Conservation (phyloP, 208 protist genomes). For the Hexamita inflata region DNA sequence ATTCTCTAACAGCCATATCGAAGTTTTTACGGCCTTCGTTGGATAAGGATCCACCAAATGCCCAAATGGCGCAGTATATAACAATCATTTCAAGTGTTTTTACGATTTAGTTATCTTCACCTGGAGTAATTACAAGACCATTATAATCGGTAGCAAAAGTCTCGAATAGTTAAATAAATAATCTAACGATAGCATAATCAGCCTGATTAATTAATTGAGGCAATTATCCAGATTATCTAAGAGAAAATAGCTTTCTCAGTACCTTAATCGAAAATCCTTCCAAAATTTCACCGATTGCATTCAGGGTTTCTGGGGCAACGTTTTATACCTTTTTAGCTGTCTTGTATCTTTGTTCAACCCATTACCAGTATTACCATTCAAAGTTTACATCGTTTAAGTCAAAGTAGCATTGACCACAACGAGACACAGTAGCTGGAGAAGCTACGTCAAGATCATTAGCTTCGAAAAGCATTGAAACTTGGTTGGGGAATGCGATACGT, state of each 20-base stretch:
- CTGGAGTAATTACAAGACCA: conserved; percentile 40
- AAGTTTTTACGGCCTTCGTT: conserved; percentile 37
- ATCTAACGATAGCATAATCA: conserved; percentile 63
- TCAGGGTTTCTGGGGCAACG: neutral
- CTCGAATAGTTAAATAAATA: conserved; percentile 78
- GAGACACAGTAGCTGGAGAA: conserved; percentile 89
- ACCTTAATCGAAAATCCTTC: conserved; percentile 61
- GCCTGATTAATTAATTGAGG: conserved; percentile 67
- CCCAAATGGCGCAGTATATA: conserved; percentile 32
- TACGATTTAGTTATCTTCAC: neutral
- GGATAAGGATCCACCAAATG: conserved; percentile 29
- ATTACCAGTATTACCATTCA: conserved; percentile 69
- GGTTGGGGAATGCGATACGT: conserved; percentile 80
- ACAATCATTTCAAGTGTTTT: conserved; percentile 30
- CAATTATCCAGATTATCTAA: conserved; percentile 58
- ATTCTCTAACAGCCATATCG: conserved; percentile 68
- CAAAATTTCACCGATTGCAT: conserved; percentile 45
- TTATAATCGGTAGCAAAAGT: conserved; percentile 63
- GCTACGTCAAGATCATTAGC: conserved; percentile 84
- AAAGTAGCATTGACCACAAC: conserved; percentile 91
- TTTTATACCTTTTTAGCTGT: too few relatives aligned
- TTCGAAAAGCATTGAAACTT: conserved; percentile 90
- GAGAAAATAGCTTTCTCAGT: conserved; percentile 56
- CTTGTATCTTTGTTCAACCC: too few relatives aligned
- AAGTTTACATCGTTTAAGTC: conserved; percentile 69